phyloP scores from a whole-genome alignment of 2,329 filamentous ascomycete genomes.

The Bipolaris cookei region DNA sequence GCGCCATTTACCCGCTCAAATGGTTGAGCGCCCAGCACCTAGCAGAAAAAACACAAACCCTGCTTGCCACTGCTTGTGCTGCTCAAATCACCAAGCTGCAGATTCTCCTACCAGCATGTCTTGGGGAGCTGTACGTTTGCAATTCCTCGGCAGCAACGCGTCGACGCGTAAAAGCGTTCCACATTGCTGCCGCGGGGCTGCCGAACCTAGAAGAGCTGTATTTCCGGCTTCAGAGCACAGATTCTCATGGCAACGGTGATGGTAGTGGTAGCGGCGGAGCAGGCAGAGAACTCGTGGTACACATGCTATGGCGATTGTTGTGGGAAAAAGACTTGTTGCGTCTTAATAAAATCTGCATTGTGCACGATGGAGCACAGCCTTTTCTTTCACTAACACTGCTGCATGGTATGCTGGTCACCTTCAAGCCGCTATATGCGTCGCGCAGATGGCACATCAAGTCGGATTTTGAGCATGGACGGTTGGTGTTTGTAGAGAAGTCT shows the following conservation, averaged over 20 bases:
- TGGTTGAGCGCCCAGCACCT: constrained; percentile 13
- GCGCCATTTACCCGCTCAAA: constrained; percentile 16
- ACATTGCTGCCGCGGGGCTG: constrained; percentile 20
- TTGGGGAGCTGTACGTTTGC: constrained; percentile 1
- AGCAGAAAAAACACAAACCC: neutral
- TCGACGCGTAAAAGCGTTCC: constrained; percentile 14
- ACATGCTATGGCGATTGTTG: constrained; percentile 23
- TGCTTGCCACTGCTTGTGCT: neutral
- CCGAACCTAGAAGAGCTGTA: constrained; percentile 23
- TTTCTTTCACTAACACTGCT: constrained; percentile 8
- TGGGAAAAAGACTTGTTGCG: constrained; percentile 14
- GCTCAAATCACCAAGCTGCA: constrained; percentile 19
- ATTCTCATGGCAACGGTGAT: neutral
- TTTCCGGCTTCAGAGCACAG: constrained; percentile 14
- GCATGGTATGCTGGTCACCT: constrained; percentile 9
- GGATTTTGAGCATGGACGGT: constrained; percentile 16
- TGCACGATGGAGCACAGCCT: constrained; percentile 20
- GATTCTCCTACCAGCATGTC: neutral
- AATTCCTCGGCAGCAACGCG: neutral
- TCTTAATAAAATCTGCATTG: constrained; percentile 22
- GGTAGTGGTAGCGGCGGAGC: neutral
- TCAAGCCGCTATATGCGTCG: constrained; percentile 5
- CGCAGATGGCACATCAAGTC: constrained; percentile 10
- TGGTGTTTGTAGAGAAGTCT: constrained; percentile 12
- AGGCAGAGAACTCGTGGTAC: constrained; percentile 11